Percentiles rank a stretch among this genome's conserved stretches.
Conservation (phyloP, 106 monocot genomes). For the Platanthera zijinensis region DNA sequence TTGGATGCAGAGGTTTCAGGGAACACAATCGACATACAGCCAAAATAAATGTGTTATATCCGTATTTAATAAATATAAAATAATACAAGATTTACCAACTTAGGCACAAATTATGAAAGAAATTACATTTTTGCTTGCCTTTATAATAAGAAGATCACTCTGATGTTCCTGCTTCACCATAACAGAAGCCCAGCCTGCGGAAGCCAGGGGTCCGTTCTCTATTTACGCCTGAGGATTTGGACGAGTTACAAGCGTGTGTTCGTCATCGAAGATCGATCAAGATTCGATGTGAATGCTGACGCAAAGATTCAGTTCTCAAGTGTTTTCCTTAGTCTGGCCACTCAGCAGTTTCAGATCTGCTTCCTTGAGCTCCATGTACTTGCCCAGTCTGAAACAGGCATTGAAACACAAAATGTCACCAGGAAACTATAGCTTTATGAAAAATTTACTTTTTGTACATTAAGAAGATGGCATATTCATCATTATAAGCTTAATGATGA, state of each 20-base stretch:
- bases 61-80: too few species aligned
- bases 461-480: too few species aligned
- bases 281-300: not conserved
- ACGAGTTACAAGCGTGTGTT: not conserved
- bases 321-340: conserved; percentile 6
- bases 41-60: too few species aligned
- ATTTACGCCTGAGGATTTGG: not conserved
- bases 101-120: too few species aligned
- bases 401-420: not conserved
- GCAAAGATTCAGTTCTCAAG: not conserved
- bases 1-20: too few species aligned
- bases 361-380: conserved; percentile 66
- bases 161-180: not conserved
- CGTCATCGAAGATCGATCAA: not conserved
- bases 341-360: conserved; percentile 52
- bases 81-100: too few species aligned
- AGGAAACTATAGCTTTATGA: not conserved
- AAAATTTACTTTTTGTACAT: too few species aligned
- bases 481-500: too few species aligned
- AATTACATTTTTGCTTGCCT: too few species aligned
- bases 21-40: too few species aligned
- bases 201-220: not conserved
- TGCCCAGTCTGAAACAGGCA: conserved; percentile 42
- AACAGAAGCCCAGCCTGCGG: not conserved
- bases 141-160: not conserved